Evolutionary conservation across 169 alveolate genomes (phyloP), one percentile per base, ranked within the genome.

Genomic region (Plasmodium adleri): DNA sequence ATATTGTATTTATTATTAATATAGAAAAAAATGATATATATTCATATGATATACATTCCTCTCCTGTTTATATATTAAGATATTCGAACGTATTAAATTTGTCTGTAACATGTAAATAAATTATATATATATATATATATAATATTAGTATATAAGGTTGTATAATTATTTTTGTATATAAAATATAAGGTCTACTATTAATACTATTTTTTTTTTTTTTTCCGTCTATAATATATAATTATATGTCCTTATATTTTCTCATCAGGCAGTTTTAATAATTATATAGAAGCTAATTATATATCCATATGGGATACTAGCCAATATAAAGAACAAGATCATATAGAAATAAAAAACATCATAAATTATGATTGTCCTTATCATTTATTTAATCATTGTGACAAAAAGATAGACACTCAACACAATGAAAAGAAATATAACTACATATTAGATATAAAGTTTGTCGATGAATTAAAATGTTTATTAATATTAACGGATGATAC

Each of bases 321-420:
- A 56, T 56, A 56, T 56, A 56, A 56, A 56, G 64, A 56, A 56
- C 17, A 56, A 56, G 17, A n/a, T 56, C 17, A 56, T 56, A 56
- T 56, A 56, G 24, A 56, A 56, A 13, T 56, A 56, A 56, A 56
- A 56, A 56, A 56, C 10, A 56, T 56, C 17, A 1, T 6, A 1
- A 56, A 9, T 56, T 56, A 56, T 13, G 64, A 56, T 56, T 56
- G 17, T 56, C 2, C 22, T 56, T 17, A 56, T 56, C 22, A 56
- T 56, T 2, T 22, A 17, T 56, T 56, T 56, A 56, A 56, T 56
- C 9, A 56, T 1, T 39, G 9, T 39, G 24, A 56, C 10, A 8
- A 56, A 56, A 13, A 12, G 9, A 56, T 2, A 17, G 1, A 15
- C 10, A 56, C 5, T 5, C 17, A 56, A 17, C 12, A 56, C 5